Evolutionary conservation across 2,329 filamentous ascomycete genomes (phyloP).

Genomic region (Drechslerella dactyloides): DNA sequence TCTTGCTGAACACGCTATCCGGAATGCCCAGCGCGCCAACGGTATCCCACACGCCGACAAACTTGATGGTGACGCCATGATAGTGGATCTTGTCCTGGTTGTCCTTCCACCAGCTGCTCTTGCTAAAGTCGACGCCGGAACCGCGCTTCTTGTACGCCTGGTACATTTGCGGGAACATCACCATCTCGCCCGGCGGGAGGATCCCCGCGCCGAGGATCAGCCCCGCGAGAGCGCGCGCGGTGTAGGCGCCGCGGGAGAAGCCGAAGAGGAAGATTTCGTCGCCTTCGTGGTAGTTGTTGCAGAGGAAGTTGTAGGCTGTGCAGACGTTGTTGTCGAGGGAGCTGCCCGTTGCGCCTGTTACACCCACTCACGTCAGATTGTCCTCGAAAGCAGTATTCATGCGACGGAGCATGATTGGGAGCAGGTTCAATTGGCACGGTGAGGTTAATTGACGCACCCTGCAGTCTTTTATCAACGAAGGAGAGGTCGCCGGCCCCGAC

Average conservation of each 20-base stretch:
- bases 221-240: constrained; percentile 64
- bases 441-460: constrained; percentile 9
- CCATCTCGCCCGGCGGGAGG: constrained; percentile 64
- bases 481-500: constrained; percentile 55
- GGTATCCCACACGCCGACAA: constrained; percentile 64
- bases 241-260: constrained; percentile 68
- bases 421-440: background rate
- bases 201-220: constrained; percentile 64
- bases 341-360: constrained; percentile 54
- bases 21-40: constrained; percentile 62
- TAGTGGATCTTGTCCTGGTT: constrained; percentile 21
- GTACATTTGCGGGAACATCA: constrained; percentile 65
- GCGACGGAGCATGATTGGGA: background rate
- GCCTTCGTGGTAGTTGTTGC: constrained; percentile 67
- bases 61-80: constrained; percentile 59
- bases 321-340: constrained; percentile 61
- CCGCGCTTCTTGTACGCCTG: constrained; percentile 58
- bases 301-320: constrained; percentile 69
- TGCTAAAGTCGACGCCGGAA: constrained; percentile 23
- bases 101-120: background rate
- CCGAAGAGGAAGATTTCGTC: constrained; percentile 66
- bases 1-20: constrained; percentile 51
- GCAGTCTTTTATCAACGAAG: constrained; percentile 39
- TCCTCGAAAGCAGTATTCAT: background rate
- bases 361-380: background rate